phyloP scores from a whole-genome alignment of 495 filamentous ascomycete species.

The Trichoderma parareesei region DNA sequence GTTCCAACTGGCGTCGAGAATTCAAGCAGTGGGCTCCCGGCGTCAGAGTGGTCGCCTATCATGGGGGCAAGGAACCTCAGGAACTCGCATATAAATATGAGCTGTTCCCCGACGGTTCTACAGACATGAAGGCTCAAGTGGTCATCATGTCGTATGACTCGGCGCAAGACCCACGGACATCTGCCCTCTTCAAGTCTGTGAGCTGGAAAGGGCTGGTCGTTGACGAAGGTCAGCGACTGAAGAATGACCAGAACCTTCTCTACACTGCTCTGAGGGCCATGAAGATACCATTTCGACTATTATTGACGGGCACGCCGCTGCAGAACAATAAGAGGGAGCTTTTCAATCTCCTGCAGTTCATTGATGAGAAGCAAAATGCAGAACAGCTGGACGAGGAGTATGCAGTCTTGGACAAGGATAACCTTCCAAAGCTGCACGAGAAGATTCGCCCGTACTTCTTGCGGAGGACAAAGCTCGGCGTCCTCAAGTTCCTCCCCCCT shows the following conservation, averaged over 20 bases:
- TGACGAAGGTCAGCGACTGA: conserved; percentile 93
- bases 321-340: conserved; percentile 93
- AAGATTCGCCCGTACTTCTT: conserved; percentile 72
- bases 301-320: conserved; percentile 85
- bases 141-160: conserved; percentile 94
- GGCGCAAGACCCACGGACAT: conserved; percentile 58
- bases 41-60: conserved; percentile 84
- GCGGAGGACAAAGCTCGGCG: conserved; percentile 76
- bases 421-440: conserved; percentile 69
- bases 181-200: conserved; percentile 52
- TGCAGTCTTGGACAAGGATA: conserved; percentile 64
- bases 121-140: conserved; percentile 70
- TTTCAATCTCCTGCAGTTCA: conserved; percentile 91
- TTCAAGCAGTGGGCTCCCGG: conserved; percentile 88
- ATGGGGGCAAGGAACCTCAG: conserved; percentile 63
- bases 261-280: conserved; percentile 65
- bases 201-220: conserved; percentile 86
- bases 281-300: conserved; percentile 67
- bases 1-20: conserved; percentile 94
- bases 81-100: conserved; percentile 68
- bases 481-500: conserved; percentile 80
- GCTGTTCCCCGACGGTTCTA: conserved; percentile 55
- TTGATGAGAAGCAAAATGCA: conserved; percentile 62
- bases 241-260: conserved; percentile 80
- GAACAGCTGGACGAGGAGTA: conserved; percentile 67